Evolutionary conservation across 805 yeast genomes (phyloP).

Genomic region (Phaffomyces opuntiae): DNA sequence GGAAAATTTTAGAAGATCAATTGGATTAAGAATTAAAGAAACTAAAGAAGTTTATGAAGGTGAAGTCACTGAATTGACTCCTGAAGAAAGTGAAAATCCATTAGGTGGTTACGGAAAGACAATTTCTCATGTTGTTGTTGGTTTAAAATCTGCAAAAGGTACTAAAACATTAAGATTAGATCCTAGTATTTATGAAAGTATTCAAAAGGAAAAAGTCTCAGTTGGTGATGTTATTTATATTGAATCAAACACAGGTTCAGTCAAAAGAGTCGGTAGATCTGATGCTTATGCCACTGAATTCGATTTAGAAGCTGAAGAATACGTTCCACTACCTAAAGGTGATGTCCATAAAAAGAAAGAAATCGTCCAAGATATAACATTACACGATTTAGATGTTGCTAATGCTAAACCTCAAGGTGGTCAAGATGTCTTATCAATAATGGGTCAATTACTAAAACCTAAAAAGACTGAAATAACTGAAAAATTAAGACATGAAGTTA

Average conservation of each 20-base stretch:
- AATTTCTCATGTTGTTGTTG: conserved; percentile 87
- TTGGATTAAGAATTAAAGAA: conserved; percentile 92
- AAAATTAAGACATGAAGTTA: conserved; percentile 86
- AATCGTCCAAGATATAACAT: conserved; percentile 93
- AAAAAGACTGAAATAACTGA: conserved; percentile 96
- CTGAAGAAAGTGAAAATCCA: conserved; percentile 95
- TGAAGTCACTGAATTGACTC: conserved; percentile 91
- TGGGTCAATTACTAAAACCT: conserved; percentile 95
- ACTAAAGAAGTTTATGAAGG: conserved; percentile 98
- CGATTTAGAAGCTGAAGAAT: conserved; percentile 97
- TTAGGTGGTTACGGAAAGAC: conserved; percentile 98
- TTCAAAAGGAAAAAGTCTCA: conserved; percentile 89
- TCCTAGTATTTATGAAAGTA: conserved; percentile 87
- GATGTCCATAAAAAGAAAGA: conserved; percentile 98
- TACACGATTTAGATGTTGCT: conserved; percentile 94
- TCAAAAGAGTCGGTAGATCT: conserved; percentile 95
- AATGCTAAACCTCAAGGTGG: conserved; percentile 97
- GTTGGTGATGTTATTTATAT: conserved; percentile 97
- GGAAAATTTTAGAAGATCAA: conserved; percentile 95
- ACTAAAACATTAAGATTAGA: conserved; percentile 84
- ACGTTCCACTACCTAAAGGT: conserved; percentile 97
- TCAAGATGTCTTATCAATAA: conserved; percentile 90
- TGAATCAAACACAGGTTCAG: conserved; percentile 96
- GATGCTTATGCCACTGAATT: conserved; percentile 98
- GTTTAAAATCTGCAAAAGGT: conserved; percentile 87